Conservation (phyloP, 1,284 basidiomycete genomes). For the Apiotrichum sp. region DNA sequence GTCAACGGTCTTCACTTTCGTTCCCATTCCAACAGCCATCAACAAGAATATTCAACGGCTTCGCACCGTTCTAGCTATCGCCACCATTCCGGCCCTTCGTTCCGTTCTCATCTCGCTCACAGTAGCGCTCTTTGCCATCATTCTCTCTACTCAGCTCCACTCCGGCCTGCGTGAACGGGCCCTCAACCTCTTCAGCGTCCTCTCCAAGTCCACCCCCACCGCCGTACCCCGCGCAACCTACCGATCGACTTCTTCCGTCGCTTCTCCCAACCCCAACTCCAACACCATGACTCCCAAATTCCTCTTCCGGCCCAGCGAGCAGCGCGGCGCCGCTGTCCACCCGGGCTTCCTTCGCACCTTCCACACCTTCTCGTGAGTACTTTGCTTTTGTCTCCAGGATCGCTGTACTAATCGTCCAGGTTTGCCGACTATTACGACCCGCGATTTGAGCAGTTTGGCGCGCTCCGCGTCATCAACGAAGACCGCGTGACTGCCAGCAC, state of each 20-base stretch:
- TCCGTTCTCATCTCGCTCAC: constrained; percentile 3
- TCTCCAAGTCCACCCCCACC: background rate
- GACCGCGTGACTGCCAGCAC: constrained; percentile 48
- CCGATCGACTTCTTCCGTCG: background rate
- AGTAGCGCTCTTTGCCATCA: constrained; percentile 11
- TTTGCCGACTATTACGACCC: constrained; percentile 68
- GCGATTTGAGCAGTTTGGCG: constrained; percentile 43
- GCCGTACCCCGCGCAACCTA: background rate
- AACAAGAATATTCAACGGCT: background rate
- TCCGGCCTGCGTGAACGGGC: too few species aligned
- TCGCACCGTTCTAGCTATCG: background rate
- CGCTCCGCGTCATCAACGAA: constrained; percentile 17
- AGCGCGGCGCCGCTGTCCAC: constrained; percentile 74
- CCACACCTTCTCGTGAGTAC: constrained; percentile 63
- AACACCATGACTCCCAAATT: constrained; percentile 5
- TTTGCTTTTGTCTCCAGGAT: too few species aligned
- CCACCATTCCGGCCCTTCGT: constrained; percentile 2
- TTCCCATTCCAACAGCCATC: background rate
- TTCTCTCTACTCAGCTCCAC: constrained; percentile 1
- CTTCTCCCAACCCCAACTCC: constrained; percentile 1
- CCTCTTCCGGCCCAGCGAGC: constrained; percentile 54
- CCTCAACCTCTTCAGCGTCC: too few species aligned
- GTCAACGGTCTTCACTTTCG: background rate
- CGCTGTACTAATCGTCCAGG: constrained; percentile 32
- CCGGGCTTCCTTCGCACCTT: constrained; percentile 78